Conservation (phyloP, 768 basidiomycete species). For the Leccinum rimulosum region DNA sequence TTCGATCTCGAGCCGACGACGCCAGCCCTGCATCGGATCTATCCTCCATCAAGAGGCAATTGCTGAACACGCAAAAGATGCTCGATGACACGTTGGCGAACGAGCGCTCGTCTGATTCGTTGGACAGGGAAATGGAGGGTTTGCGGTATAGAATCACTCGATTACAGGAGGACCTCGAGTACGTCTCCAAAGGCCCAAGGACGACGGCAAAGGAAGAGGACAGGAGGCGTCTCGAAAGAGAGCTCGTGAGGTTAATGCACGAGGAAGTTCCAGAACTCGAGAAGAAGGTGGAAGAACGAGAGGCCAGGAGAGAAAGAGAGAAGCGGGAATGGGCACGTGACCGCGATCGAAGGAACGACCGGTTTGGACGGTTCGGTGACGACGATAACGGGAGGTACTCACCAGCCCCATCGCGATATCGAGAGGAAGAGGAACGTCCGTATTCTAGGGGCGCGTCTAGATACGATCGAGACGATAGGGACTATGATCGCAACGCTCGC, state of each 20-base stretch:
- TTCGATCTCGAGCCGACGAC: slow-evolving; percentile 72
- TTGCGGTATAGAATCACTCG: slow-evolving; percentile 81
- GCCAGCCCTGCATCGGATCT: slow-evolving; percentile 65
- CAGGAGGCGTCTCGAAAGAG: slow-evolving; percentile 80
- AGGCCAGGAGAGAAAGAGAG: slow-evolving; percentile 74
- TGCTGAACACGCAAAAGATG: slow-evolving; percentile 76
- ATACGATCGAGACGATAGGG: slow-evolving; percentile 37
- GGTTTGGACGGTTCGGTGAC: slow-evolving; percentile 68
- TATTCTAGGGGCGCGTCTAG: slow-evolving; percentile 45
- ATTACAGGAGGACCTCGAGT: slow-evolving; percentile 89
- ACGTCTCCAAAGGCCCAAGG: slow-evolving; percentile 73
- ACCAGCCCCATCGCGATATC: slow-evolving; percentile 28
- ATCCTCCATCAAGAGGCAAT: slow-evolving; percentile 80
- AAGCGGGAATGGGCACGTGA: slow-evolving; percentile 76
- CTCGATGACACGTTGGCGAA: slow-evolving; percentile 73
- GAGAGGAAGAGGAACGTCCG: slow-evolving; percentile 51
- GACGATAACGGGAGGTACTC: slow-evolving; percentile 33
- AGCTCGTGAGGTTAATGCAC: slow-evolving; percentile 82
- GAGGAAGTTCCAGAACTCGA: slow-evolving; percentile 91
- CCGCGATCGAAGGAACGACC: slow-evolving; percentile 80
- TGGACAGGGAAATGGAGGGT: slow-evolving; percentile 73
- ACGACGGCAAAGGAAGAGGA: slow-evolving; percentile 80
- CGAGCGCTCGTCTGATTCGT: slow-evolving; percentile 79
- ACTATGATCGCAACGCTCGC: slow-evolving; percentile 36
- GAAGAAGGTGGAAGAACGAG: slow-evolving; percentile 73